Percentiles rank a stretch among this genome's conserved stretches.
Conservation (phyloP, 2,329 filamentous ascomycete species). For the Ophiobolus disseminans region DNA sequence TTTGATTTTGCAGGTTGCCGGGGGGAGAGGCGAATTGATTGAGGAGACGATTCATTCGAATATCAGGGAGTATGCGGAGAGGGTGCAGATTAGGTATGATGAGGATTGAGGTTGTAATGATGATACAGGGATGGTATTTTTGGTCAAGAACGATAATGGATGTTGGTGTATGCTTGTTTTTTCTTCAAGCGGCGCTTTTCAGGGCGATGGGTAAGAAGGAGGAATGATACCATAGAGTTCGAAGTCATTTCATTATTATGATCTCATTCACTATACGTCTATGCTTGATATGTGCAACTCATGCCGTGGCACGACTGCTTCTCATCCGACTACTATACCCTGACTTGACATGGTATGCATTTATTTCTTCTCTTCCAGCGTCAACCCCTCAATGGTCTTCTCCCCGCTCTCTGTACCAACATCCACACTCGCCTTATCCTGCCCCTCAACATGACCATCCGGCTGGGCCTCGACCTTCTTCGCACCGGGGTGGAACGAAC, state of each 20-base stretch:
- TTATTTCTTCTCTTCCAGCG: conserved; percentile 39
- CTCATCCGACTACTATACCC: no score
- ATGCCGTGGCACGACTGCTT: no score
- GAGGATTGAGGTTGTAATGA: no score
- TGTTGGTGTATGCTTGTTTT: no score
- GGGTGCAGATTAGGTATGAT: conserved; percentile 4
- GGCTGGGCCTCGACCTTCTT: conserved; percentile 53
- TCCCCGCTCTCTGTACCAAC: conserved; percentile 49
- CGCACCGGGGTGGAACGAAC: conserved; percentile 64
- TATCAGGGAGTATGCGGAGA: conserved; percentile 79
- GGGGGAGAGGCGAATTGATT: conserved; percentile 82
- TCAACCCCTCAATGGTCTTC: conserved; percentile 42
- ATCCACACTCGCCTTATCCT: conserved; percentile 50
- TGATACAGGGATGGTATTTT: neutral
- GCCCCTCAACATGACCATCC: conserved; percentile 55
- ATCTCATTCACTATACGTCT: no score
- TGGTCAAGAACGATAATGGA: no score
- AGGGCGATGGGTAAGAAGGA: neutral
- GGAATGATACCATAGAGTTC: neutral
- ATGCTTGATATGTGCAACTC: no score
- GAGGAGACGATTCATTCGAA: conserved; percentile 79
- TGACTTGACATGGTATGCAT: neutral
- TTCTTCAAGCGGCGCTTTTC: no score
- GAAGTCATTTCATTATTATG: no score
- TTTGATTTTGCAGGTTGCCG: conserved; percentile 83